Evolutionary conservation across 345 rosid species (phyloP), one percentile per base, ranked within the genome.

Genomic region (Citrus australasica): DNA sequence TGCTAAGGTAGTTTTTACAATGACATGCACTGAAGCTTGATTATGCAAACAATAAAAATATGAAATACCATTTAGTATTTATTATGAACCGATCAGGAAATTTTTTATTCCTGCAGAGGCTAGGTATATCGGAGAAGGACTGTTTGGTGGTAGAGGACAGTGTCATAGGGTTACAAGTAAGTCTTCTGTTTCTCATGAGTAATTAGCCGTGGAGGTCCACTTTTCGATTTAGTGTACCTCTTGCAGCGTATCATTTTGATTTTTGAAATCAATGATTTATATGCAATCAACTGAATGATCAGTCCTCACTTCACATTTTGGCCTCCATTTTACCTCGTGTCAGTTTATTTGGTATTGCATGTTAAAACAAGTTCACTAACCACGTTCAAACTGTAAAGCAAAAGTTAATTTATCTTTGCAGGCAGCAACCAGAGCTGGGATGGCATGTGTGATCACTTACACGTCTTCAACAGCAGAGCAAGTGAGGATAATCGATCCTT

Each of bases 71-170:
- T 19, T 70, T 42, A 38, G 25, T 71, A 19, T 63, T 30, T 37
- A 21, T 74, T 21, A 19, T 13, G 40, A 69, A 62, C 71, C 67
- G 48, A 65, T 76, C 59, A 51, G 22, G 55, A 19, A 65, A 55
- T 48, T 70, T 76, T 7, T 25, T 56, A 6, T 35, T 55, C 38
- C 75, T 84, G 86, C 94, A 95, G 99, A 87, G 70, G 85, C 87
- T 95, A 55, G 88, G 92, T 59, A 89, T 95, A 30, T 88, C 96
- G 0, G 91, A 80, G 82, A 87, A 79, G 69, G 92, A 93, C 79
- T 95, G 97, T 88, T 83, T 95, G 76, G 98, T 95, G 73, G 89
- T 95, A 75, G 99, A 95, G 85, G 99, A 95, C 81, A 95, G 99
- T 81, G 96, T 93, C 78, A 95, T 95, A 61, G 98, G 98, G 38